Percentiles rank a stretch among this genome's conserved stretches.
phyloP scores from a whole-genome alignment of 768 basidiomycete genomes.

The Auricularia cornea region DNA sequence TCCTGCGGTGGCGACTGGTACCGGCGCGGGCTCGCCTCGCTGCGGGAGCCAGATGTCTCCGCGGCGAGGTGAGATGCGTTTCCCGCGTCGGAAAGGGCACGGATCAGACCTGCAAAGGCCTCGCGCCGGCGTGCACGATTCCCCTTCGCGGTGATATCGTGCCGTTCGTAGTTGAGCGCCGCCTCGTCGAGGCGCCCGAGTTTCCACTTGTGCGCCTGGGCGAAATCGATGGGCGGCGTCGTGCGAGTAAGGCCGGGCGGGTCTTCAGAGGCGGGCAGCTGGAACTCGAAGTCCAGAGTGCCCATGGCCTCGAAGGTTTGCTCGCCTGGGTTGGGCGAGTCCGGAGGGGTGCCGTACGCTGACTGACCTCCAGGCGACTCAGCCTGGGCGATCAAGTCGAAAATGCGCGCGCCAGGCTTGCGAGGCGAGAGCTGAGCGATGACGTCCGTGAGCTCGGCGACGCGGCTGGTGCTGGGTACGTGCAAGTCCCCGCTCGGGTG shows the following conservation, averaged over 20 bases:
- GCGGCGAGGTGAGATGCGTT: too few relatives aligned
- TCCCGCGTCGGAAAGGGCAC: too few relatives aligned
- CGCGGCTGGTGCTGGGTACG: too few relatives aligned
- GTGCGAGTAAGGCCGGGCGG: background rate
- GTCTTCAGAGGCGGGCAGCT: background rate
- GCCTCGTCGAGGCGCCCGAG: background rate
- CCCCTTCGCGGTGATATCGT: background rate
- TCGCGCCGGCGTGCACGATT: too few relatives aligned
- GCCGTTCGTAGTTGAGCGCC: background rate
- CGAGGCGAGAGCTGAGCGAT: too few relatives aligned
- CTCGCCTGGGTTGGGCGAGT: background rate
- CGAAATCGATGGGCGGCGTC: background rate
- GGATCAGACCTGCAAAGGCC: too few relatives aligned
- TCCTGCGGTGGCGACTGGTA: too few relatives aligned
- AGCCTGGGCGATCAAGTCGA: background rate
- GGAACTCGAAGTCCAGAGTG: background rate
- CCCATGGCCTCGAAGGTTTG: background rate
- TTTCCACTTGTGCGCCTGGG: background rate
- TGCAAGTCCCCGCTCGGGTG: too few relatives aligned
- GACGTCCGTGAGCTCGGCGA: too few relatives aligned
- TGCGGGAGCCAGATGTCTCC: too few relatives aligned
- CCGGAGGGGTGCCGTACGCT: background rate
- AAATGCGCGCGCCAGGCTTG: too few relatives aligned
- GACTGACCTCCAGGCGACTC: background rate
- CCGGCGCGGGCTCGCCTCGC: too few relatives aligned